Evolutionary conservation across 2,329 filamentous ascomycete genomes (phyloP).

Genomic region (Colletotrichum limetticola): DNA sequence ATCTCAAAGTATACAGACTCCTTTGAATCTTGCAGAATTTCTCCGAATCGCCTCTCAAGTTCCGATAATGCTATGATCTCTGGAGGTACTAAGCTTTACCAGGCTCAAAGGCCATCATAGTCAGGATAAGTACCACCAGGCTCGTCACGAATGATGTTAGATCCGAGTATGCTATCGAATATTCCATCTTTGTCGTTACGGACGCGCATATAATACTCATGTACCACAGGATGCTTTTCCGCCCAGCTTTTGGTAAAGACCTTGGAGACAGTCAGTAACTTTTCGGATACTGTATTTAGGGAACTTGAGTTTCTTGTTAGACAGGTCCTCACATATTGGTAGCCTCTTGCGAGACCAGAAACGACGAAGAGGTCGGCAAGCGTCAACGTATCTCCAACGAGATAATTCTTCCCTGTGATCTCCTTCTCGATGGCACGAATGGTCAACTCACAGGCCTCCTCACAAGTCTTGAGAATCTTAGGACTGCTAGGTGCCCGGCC

Average conservation of each 20-base stretch:
- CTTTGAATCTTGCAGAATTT: too few species aligned
- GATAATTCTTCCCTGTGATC: not conserved
- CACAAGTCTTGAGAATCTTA: not conserved
- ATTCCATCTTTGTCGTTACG: not conserved
- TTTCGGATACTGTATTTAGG: too few species aligned
- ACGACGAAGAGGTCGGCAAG: constrained; percentile 2
- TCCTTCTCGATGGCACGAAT: constrained; percentile 11
- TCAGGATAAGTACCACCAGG: constrained; percentile 7
- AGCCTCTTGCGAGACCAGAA: not conserved
- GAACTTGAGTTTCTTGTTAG: too few species aligned
- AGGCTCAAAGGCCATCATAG: not conserved
- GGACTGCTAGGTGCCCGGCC: not conserved
- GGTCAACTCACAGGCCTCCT: constrained; percentile 3
- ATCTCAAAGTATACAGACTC: too few species aligned
- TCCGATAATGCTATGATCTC: too few species aligned
- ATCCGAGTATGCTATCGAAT: constrained; percentile 4
- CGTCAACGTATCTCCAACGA: not conserved
- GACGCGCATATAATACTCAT: constrained; percentile 7
- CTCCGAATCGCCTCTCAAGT: too few species aligned
- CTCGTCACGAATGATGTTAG: not conserved
- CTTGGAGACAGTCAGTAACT: not conserved
- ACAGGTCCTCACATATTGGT: not conserved
- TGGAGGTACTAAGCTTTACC: too few species aligned
- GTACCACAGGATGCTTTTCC: not conserved
- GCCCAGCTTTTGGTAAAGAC: constrained; percentile 12